Evolutionary conservation across 2,329 filamentous ascomycete genomes (phyloP), one percentile per base, ranked within the genome.

Genomic region (Coleophoma cylindrospora): DNA sequence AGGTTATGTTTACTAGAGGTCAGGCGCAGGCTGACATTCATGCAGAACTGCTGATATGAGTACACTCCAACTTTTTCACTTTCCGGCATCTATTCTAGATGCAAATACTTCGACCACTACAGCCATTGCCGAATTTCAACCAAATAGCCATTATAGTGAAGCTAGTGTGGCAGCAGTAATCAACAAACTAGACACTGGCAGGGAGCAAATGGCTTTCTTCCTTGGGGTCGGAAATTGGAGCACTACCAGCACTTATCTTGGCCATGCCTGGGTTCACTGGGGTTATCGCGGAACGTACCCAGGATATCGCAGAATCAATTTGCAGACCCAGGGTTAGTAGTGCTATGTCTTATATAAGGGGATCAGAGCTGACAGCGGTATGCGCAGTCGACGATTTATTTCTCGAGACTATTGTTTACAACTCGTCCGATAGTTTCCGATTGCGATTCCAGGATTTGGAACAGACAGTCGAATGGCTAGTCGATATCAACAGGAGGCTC

Each of bases 191-290:
- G 68, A 69, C 45, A 37, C 45, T 19, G 72, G 71, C 11, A 73
- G 80, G 51, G 70, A 82, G 66, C 76, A 81, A 62, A 81, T 84
- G 77, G 79, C 74, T 9, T 83, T 77, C 68, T 83, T 83, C 66
- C 72, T 79, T 50, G 65, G 68, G 48, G 65, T 67, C 7, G 65
- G 66, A 22, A 66, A 68, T 43, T 72, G 68, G 70, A 67, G 63
- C 52, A 56, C 72, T 14, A 74, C 79, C 2, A 79, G 76, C 57
- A 80, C 73, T 62, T 80, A 74, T 58, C 62, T 83, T 49, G 79
- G 83, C 62, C 80, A 84, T 62, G 71, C 80, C 10, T 82, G 76
- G 73, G 82, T 84, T 50, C 74, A 75, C 56, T 84, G 80, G 80
- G 62, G 81, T 37, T 83, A 80, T 14, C 72, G 78, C 52, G 80